phyloP scores from a whole-genome alignment of 352 stramenopile genomes.

The Pythium grandisporangium region DNA sequence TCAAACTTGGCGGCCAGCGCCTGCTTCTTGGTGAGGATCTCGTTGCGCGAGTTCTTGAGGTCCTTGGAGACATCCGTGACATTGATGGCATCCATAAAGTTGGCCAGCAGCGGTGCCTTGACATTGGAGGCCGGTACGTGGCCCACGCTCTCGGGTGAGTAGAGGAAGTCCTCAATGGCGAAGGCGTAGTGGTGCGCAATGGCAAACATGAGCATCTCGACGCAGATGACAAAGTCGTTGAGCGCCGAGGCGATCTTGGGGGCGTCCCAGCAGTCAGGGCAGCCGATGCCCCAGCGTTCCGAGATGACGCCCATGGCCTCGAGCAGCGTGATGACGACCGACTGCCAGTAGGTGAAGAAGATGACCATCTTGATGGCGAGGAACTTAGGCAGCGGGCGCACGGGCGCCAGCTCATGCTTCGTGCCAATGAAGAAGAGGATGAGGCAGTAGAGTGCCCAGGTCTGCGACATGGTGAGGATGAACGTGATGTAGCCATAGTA shows the following conservation, averaged over 20 bases:
- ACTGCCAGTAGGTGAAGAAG: conserved; percentile 95
- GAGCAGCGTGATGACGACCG: conserved; percentile 84
- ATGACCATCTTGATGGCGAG: conserved; percentile 92
- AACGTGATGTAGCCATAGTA: conserved; percentile 87
- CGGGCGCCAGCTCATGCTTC: conserved; percentile 82
- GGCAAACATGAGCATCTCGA: conserved; percentile 92
- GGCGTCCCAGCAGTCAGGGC: conserved; percentile 73
- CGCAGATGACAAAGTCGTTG: conserved; percentile 93
- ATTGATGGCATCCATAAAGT: conserved; percentile 88
- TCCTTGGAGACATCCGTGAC: conserved; percentile 83
- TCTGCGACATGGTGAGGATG: conserved; percentile 85
- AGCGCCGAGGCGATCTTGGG: conserved; percentile 85
- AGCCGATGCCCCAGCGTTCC: conserved; percentile 78
- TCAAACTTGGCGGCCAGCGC: conserved; percentile 80
- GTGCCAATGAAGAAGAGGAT: conserved; percentile 92
- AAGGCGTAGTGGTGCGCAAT: conserved; percentile 91
- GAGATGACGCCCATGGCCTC: conserved; percentile 84
- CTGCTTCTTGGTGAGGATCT: conserved; percentile 87
- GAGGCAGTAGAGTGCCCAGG: conserved; percentile 91
- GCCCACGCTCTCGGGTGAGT: conserved; percentile 13
- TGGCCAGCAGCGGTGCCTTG: conserved; percentile 76
- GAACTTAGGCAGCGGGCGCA: conserved; percentile 91
- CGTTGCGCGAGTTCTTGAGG: conserved; percentile 74
- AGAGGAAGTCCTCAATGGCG: conserved; percentile 85
- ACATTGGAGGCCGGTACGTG: conserved; percentile 61